phyloP scores from a whole-genome alignment of 192 early-diverging fungal species.

The Kickxella alabastrina region DNA sequence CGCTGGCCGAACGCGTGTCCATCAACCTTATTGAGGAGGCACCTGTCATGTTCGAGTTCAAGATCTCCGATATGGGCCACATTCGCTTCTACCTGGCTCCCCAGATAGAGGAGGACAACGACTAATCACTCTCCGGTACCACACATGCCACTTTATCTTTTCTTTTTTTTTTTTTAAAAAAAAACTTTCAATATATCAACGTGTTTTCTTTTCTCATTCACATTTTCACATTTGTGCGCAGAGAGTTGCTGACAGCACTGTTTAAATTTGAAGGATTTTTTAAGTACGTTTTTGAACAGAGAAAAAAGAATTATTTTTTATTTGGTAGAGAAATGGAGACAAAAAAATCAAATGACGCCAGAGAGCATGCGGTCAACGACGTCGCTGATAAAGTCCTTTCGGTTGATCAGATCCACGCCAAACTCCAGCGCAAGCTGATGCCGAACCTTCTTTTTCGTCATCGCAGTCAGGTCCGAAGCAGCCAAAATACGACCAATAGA shows the following conservation, averaged over 20 bases:
- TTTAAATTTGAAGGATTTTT: not conserved
- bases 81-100: slow-evolving; percentile 92
- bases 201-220: no score
- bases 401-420: slow-evolving; percentile 58
- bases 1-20: slow-evolving; percentile 71
- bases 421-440: slow-evolving; percentile 64
- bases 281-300: not conserved
- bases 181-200: no score
- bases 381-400: slow-evolving; percentile 71
- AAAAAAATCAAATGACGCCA: slow-evolving; percentile 2
- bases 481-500: slow-evolving; percentile 66
- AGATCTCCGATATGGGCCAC: slow-evolving; percentile 82
- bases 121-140: no score
- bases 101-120: slow-evolving; percentile 65
- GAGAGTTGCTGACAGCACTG: no score
- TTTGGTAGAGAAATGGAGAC: not conserved
- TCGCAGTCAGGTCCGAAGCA: slow-evolving; percentile 62
- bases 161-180: no score
- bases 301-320: not conserved
- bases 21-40: slow-evolving; percentile 82
- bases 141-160: no score
- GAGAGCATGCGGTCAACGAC: slow-evolving; percentile 49
- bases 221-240: no score
- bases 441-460: slow-evolving; percentile 82
- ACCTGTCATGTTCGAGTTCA: slow-evolving; percentile 92